Evolutionary conservation across 31 red algal genomes (phyloP), one percentile per base, ranked within the genome.

Genomic region (Odonthalia washingtoniensis): DNA sequence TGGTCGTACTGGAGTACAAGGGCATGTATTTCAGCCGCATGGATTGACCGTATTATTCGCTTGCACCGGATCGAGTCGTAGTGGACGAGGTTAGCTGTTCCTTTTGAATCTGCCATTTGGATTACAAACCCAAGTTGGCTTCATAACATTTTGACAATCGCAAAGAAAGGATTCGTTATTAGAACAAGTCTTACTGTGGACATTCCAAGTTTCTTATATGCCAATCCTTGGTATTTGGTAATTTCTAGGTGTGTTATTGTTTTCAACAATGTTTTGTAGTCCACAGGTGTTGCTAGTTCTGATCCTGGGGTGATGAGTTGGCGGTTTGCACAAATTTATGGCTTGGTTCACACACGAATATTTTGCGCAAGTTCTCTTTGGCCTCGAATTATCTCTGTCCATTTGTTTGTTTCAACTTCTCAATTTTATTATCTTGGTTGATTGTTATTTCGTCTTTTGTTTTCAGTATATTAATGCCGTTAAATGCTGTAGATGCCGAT

Each of bases 401-500:
- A 1, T 2, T 69, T 1, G 38, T 1, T 27, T 6, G 49, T 18
- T 67, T 65, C 27, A 77, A 44, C 31, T 33, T 42, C 24, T 63
- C 26, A 4, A 79, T 39, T n/a, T 65, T 87, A 46, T 77, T 46
- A 17, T 27, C 17, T 42, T 87, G 72, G 70, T n/a, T 78, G n/a
- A 65, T 69, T 32, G 36, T 38, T 18, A 27, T 66, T 12, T 24
- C 45, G 45, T 60, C 35, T 3, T 66, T 68, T 3, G 28, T 30
- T n/a, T 32, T 68, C 1, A 28, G 4, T n/a, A 30, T 77, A 4
- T 70, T 30, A 21, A 46, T 49, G 6, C 31, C 72, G 1, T 78
- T 83, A 27, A 83, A 83, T 27, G 6, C 31, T 35, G 36, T 30
- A 40, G 62, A 5, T 4, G 33, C 63, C 16, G 38, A 2, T 21